Evolutionary conservation across 495 filamentous ascomycete genomes (phyloP).

Genomic region (Aspergillus asperescens): DNA sequence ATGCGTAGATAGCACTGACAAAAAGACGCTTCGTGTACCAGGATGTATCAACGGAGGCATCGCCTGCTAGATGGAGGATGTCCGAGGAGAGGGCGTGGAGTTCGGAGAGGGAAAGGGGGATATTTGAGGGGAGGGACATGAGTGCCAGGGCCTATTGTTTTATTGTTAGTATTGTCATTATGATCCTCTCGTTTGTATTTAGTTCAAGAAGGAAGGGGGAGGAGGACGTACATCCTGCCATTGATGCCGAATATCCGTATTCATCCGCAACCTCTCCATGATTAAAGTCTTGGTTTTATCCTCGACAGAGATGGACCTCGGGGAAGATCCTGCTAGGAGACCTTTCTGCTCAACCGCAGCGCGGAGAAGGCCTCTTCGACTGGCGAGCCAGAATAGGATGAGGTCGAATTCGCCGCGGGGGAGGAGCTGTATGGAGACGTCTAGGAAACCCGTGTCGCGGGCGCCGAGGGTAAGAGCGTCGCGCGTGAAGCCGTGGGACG

Average conservation of each 20-base stretch:
- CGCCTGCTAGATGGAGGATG: conserved; percentile 79
- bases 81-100: conserved; percentile 79
- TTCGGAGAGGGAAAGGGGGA: conserved; percentile 72
- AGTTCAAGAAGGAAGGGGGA: conserved; percentile 3
- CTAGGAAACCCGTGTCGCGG: conserved; percentile 76
- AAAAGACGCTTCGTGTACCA: conserved; percentile 90
- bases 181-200: neutral
- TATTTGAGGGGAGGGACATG: conserved; percentile 73
- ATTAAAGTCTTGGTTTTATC: conserved; percentile 59
- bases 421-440: conserved; percentile 77
- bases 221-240: conserved; percentile 73
- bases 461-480: conserved; percentile 69
- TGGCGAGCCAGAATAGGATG: conserved; percentile 74
- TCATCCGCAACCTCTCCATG: conserved; percentile 68
- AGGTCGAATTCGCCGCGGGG: conserved; percentile 75
- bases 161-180: conserved; percentile 5
- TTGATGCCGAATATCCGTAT: conserved; percentile 58
- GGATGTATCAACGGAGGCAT: conserved; percentile 68
- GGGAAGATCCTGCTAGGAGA: conserved; percentile 17
- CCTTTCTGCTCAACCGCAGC: conserved; percentile 43
- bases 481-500: conserved; percentile 72
- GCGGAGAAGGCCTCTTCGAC: conserved; percentile 54
- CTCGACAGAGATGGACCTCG: conserved; percentile 34
- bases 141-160: conserved; percentile 68
- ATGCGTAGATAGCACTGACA: conserved; percentile 75